A percentile compares a stretch with the other conserved stretches of the same genome.
These are phyloP conservation scores for Aspergillus ostianus DNA, from an alignment of 495 filamentous ascomycete genomes.

Conservation along the genomic window DNA sequence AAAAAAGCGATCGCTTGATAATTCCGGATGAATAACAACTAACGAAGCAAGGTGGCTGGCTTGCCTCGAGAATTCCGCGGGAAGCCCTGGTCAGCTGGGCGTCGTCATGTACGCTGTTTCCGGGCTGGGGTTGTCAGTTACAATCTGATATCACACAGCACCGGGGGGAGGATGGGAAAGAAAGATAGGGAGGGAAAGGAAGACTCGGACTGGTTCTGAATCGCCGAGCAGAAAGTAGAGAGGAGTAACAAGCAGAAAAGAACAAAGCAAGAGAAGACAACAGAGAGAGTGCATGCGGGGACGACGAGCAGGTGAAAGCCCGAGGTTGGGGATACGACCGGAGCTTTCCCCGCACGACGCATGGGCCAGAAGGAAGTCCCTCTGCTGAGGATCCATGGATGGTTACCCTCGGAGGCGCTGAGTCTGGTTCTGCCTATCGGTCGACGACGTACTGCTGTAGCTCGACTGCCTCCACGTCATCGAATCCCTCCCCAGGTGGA, in stretches of 20 bases:
- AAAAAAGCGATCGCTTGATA: neutral
- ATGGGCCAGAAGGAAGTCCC: neutral
- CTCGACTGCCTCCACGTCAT: neutral
- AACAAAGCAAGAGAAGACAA: neutral
- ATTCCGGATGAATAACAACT: neutral
- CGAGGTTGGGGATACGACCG: neutral
- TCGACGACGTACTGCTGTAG: neutral
- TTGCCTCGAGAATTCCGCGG: neutral
- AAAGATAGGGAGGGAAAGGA: neutral
- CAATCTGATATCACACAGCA: neutral
- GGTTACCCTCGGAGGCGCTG: too few species aligned
- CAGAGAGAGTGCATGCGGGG: too few species aligned
- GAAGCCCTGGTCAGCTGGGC: neutral
- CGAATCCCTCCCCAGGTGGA: too few species aligned
- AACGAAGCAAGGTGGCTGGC: neutral
- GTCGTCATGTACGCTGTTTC: neutral
- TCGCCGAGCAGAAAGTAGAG: too few species aligned
- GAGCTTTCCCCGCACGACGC: constrained; percentile 19
- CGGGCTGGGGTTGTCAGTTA: neutral
- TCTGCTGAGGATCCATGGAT: neutral
- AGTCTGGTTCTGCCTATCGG: too few species aligned
- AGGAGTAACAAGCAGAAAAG: neutral
- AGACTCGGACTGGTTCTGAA: too few species aligned
- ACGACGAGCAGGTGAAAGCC: neutral
- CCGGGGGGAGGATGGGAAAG: neutral